Evolutionary conservation across 169 alveolate genomes (phyloP).

Genomic region (Miamiensis avidus): DNA sequence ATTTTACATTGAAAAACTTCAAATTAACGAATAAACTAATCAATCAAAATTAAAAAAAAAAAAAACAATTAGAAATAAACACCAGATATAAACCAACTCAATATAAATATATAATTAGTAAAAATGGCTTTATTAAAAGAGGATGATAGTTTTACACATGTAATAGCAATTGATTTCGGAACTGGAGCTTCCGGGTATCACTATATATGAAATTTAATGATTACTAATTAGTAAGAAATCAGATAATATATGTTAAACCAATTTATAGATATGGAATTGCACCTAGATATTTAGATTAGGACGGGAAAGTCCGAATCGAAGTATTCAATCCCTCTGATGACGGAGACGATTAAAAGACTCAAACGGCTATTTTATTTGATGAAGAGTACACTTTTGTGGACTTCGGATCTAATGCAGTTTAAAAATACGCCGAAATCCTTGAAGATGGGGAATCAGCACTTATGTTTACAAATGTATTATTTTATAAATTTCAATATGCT

Average conservation of each 20-base stretch:
- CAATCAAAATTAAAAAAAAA: too few relatives aligned
- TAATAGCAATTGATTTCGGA: slow-evolving; percentile 90
- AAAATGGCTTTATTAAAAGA: slow-evolving; percentile 84
- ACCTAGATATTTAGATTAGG: slow-evolving; percentile 75
- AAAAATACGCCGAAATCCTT: slow-evolving; percentile 84
- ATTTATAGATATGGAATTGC: slow-evolving; percentile 83
- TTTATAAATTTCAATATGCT: background rate
- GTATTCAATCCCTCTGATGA: slow-evolving; percentile 90
- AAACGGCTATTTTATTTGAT: slow-evolving; percentile 86
- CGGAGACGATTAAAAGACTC: slow-evolving; percentile 86
- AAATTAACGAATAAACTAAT: too few relatives aligned
- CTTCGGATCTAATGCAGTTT: slow-evolving; percentile 82
- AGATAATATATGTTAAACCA: background rate
- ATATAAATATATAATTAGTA: background rate
- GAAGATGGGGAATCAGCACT: slow-evolving; percentile 88
- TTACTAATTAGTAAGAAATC: background rate
- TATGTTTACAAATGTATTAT: slow-evolving; percentile 75
- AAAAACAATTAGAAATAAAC: background rate
- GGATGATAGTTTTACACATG: slow-evolving; percentile 85
- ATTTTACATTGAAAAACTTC: too few relatives aligned
- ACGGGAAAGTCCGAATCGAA: slow-evolving; percentile 83
- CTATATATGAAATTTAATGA: background rate
- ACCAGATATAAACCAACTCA: background rate
- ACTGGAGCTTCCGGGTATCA: slow-evolving; percentile 90
- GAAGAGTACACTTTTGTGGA: slow-evolving; percentile 77